Evolutionary conservation across 164 flowering plant species (phyloP), one percentile per base, ranked within the genome.

Genomic region (Nelumbo lutea): DNA sequence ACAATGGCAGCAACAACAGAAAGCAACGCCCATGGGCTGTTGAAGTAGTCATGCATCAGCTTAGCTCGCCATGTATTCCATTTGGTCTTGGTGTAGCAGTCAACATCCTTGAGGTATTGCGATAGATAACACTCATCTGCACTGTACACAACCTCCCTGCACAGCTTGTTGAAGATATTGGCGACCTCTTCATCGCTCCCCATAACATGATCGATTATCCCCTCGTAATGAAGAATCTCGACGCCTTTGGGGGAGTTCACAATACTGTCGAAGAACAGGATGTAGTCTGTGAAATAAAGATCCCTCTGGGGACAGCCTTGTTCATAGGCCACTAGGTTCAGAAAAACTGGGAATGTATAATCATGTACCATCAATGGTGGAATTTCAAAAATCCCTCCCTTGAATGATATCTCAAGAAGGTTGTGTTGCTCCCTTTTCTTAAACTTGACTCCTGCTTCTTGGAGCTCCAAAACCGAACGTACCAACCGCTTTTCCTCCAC

Each of bases 241-340:
- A 78, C 79, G 44, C 80, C 85, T n/a, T 66, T 61, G 0, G 69
- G 10, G 0, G 79, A 70, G 63, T 68, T 72, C 14, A 83, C 64
- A 1, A 80, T 55, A 52, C 74, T 70, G 43, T 76, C 71, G 41
- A 78, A 68, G 71, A 83, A 75, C 65, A 72, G 51, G 44, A 79
- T 45, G 65, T 71, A 77, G 41, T 64, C 47, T n/a, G 81, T 80
- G 63, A 82, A 73, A 52, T 66, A 62, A 1, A 77, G 74, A 2
- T 71, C 64, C 1, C 61, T 27, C 0, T 69, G 15, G 13, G 57
- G 59, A 52, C 64, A 51, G 61, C 78, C 74, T 48, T 83, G 81
- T 68, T 83, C 83, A 3, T 67, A 78, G 27, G 79, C 80, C 2
- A 78, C 68, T 3, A 78, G 68, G 65, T 82, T 82, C 4, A 75